Conservation (phyloP, 805 yeast species). For the Metschnikowia continentalis region DNA sequence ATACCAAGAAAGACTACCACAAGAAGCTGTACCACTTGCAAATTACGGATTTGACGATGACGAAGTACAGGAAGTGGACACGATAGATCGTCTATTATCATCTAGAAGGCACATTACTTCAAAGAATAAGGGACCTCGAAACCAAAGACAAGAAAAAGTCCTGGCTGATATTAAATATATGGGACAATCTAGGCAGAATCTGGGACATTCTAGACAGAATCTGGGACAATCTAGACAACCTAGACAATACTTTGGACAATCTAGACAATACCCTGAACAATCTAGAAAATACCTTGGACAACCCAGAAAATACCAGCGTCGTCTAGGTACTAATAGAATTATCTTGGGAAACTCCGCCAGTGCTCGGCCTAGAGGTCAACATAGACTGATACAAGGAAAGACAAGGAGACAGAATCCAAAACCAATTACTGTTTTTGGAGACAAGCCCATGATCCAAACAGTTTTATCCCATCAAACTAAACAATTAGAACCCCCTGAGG, state of each 20-base stretch:
- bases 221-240: not conserved
- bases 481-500: not conserved
- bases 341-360: not conserved
- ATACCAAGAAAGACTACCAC: not conserved
- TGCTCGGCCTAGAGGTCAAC: not conserved
- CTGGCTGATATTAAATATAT: not conserved
- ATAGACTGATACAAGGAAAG: not conserved
- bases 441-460: not conserved
- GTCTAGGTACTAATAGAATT: not conserved
- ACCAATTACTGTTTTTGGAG: not conserved
- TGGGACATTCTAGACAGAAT: not conserved
- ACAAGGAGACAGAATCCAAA: not conserved
- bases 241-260: too few species aligned
- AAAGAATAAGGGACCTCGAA: not conserved
- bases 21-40: not conserved
- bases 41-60: not conserved
- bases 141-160: not conserved
- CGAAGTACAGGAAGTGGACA: conserved; percentile 10
- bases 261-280: not conserved
- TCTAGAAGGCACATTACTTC: not conserved
- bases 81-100: conserved; percentile 11
- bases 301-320: not conserved
- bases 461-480: not conserved
- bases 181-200: not conserved
- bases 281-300: not conserved